Evolutionary conservation across 2,329 filamentous ascomycete genomes (phyloP).

Genomic region (Ophiostoma quercus): DNA sequence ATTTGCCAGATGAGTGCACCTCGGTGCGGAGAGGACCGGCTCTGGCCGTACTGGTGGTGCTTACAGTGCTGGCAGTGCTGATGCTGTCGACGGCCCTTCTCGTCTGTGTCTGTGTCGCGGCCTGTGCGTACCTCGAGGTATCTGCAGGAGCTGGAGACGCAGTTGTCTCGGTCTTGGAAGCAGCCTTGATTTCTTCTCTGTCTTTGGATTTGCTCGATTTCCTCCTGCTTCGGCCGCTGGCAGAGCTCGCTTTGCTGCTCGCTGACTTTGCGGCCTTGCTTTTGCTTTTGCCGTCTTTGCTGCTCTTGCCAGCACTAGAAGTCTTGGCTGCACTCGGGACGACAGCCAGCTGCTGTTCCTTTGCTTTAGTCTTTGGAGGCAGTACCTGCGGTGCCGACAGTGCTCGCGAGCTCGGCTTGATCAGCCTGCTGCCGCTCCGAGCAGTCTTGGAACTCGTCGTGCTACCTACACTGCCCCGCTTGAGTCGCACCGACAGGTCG

Average conservation of each 20-base stretch:
- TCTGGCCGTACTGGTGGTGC: slow-evolving; percentile 23
- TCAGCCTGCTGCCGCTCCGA: not conserved
- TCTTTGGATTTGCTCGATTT: not conserved
- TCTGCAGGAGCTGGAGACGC: not conserved
- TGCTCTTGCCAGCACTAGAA: not conserved
- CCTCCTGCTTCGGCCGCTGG: not conserved
- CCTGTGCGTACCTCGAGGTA: not conserved
- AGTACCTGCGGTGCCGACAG: not conserved
- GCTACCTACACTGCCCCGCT: slow-evolving; percentile 21
- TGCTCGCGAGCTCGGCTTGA: not conserved
- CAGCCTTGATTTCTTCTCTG: not conserved
- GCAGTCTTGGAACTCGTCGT: not conserved
- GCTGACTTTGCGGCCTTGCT: not conserved
- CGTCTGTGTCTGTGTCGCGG: not conserved
- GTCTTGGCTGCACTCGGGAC: not conserved
- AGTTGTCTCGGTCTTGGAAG: not conserved
- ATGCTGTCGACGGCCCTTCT: not conserved
- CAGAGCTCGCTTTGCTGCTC: not conserved
- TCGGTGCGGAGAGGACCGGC: not conserved
- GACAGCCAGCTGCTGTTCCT: not conserved
- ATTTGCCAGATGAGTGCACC: not conserved
- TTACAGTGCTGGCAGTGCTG: not conserved
- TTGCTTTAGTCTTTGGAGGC: not conserved
- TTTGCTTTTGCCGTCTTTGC: not conserved
- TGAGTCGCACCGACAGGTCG: slow-evolving; percentile 38